Conservation (phyloP, 371 early-diverging fungal species). For the Zychaea mexicana region DNA sequence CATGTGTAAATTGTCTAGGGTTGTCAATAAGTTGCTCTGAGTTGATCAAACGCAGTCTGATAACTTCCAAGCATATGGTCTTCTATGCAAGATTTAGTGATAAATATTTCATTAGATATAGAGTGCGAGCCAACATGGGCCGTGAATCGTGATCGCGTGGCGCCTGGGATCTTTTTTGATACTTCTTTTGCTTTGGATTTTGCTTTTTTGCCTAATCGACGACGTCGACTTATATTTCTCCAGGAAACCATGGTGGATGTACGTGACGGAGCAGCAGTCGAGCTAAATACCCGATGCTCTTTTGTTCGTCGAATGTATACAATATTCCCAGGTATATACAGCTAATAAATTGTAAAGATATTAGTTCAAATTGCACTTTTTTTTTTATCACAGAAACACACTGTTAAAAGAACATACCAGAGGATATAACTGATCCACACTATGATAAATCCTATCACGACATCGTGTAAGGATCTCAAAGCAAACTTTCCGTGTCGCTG, state of each 20-base stretch:
- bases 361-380: background rate
- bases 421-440: conserved; percentile 30
- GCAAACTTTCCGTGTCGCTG: conserved; percentile 23
- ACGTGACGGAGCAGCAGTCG: conserved; percentile 1
- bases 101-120: conserved; percentile 36
- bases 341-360: conserved; percentile 8
- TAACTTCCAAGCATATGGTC: conserved; percentile 44
- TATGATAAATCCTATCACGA: conserved; percentile 25
- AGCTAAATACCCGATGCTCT: conserved; percentile 12
- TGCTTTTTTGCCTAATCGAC: conserved; percentile 11
- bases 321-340: conserved; percentile 47
- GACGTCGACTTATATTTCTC: conserved; percentile 5
- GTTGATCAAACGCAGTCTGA: conserved; percentile 29
- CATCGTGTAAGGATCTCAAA: conserved; percentile 34
- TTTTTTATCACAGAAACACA: background rate
- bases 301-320: conserved; percentile 32
- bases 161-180: conserved; percentile 28
- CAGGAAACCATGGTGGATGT: conserved; percentile 11
- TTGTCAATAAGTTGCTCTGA: conserved; percentile 18
- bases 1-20: no score
- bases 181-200: conserved; percentile 18
- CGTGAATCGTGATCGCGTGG: conserved; percentile 17
- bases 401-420: conserved; percentile 25
- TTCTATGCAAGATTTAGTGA: conserved; percentile 44
- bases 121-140: conserved; percentile 20